Conservation (phyloP, 2,329 filamentous ascomycete genomes). For the Cadophora malorum region DNA sequence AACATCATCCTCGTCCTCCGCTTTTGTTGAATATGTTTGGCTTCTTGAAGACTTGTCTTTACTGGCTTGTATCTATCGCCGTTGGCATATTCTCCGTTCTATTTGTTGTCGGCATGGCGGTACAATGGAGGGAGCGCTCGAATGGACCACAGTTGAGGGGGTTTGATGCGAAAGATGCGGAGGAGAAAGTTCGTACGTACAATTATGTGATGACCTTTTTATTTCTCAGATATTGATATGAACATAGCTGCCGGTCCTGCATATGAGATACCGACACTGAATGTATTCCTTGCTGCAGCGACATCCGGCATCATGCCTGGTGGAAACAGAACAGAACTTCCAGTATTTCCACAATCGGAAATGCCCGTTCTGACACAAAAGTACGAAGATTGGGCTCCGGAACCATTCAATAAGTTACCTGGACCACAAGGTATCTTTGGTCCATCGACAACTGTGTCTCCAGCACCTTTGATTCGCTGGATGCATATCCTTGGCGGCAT, state of each 20-base stretch:
- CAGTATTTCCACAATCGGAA: slow-evolving; percentile 29
- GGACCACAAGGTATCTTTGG: slow-evolving; percentile 25
- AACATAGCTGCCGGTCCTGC: slow-evolving; percentile 19
- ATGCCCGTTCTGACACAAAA: slow-evolving; percentile 25
- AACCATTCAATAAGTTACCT: slow-evolving; percentile 34
- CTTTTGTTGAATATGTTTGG: slow-evolving; percentile 1
- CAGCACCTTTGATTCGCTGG: slow-evolving; percentile 30
- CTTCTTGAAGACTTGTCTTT: neutral
- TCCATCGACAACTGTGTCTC: slow-evolving; percentile 21
- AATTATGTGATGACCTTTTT: neutral
- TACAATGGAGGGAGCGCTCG: slow-evolving; percentile 15
- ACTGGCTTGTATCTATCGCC: slow-evolving; percentile 1
- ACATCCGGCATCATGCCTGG: slow-evolving; percentile 33
- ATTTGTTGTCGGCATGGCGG: slow-evolving; percentile 11
- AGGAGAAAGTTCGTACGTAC: slow-evolving; percentile 30
- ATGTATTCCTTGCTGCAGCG: slow-evolving; percentile 30
- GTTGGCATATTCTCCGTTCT: slow-evolving; percentile 16
- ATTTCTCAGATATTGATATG: neutral
- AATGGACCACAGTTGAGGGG: slow-evolving; percentile 9
- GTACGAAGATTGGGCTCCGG: slow-evolving; percentile 37
- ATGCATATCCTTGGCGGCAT: slow-evolving; percentile 31
- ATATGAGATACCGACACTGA: slow-evolving; percentile 30
- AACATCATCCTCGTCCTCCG: neutral
- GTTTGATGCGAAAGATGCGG: slow-evolving; percentile 26
- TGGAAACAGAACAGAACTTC: slow-evolving; percentile 25